Base-by-base conservation (phyloP, 306 rosid genomes). In the Lathyrus aphaca region DNA sequence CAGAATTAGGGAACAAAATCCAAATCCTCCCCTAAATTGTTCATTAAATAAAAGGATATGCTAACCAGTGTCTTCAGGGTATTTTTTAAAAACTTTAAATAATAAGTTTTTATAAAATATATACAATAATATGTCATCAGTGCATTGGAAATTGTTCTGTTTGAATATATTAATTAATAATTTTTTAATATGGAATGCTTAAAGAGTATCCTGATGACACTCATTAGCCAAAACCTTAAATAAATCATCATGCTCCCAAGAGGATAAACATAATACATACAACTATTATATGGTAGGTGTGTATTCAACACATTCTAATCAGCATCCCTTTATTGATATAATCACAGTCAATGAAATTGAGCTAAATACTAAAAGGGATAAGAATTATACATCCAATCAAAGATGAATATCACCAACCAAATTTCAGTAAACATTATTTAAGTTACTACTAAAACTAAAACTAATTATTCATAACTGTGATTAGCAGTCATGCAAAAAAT, bases 331-430 rank as follows among this genome's bases (percentile, higher is more conserved):
- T 23, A 32, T 14, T 58, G 65, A 74, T 10, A 43, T 14, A 54
- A 17, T 23, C 35, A 74, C 18, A 45, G 23, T 32, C 14, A 29
- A 18, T 18, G 49, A 55, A 27, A 30, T 54, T 74, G 72, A 13
- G 51, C 16, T 37, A 69, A 46, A 40, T 13, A 39, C 8, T 3
- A 45, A 15, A 43, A 8, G 37, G 58, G 53, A 40, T n/a, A 17
- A 17, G 61, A 73, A 51, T 51, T 38, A 51, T 51, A 9, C 46
- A 64, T 54, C 46, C 25, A 64, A 27, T 64, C 78, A 16, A 64
- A 51, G 43, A 39, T 12, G 35, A 66, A 74, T 39, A 18, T 51
- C 14, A 51, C 29, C 30, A 51, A 19, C 13, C 7, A 51, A 53
- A 55, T 55, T 53, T 13, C 62, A 55, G 39, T 27, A 2, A 13